Base-by-base conservation (phyloP, 1,284 basidiomycete genomes). In the Leccinum subfulvum region DNA sequence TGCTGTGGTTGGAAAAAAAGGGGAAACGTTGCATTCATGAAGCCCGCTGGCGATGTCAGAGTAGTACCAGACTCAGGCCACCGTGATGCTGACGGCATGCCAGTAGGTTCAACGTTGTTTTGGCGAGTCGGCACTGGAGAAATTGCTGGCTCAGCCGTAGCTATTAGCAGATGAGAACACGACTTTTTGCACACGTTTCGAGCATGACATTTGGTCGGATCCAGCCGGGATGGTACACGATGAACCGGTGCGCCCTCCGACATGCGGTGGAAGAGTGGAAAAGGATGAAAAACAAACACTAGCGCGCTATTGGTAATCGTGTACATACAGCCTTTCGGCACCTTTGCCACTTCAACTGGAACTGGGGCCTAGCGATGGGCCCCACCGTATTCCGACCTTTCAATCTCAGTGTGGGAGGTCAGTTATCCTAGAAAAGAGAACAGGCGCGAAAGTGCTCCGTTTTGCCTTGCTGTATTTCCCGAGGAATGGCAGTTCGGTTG, bases 371-470 rank as follows among this genome's bases (percentile, higher is more conserved):
- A 41, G 35, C 14, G 35, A 37, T 14, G 35, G 35, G 35, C 6
- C 35, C 14, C 30, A 21, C 23, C 18, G 9, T 7, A 52, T 18
- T 52, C 14, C 49, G 14, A 26, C 14, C 14, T 52, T 11, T 41
- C 47, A 52, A 10, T 52, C 49, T 13, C 49, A 9, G 21, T 23
- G 9, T 10, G 9, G 26, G 51, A 53, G 16, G 10, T 28, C 26
- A 28, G 10, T 18, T 16, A 53, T 53, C 14, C 18, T 16, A 16
- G 51, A 53, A 79, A 78, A 60, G 79, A 66, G 18, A n/a, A 65
- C 69, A 86, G 81, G 69, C 67, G 2, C 69, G 67, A 70, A 82
- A 87, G 68, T 86, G 86, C 1, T 65, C 70, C 0, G 74, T 68
- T 10, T 84, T 75, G 0, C 80, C 82, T 2, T 70, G 63, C 11